Base-by-base conservation (phyloP, 2,329 filamentous ascomycete genomes). In the Amauroascus verrucosus region DNA sequence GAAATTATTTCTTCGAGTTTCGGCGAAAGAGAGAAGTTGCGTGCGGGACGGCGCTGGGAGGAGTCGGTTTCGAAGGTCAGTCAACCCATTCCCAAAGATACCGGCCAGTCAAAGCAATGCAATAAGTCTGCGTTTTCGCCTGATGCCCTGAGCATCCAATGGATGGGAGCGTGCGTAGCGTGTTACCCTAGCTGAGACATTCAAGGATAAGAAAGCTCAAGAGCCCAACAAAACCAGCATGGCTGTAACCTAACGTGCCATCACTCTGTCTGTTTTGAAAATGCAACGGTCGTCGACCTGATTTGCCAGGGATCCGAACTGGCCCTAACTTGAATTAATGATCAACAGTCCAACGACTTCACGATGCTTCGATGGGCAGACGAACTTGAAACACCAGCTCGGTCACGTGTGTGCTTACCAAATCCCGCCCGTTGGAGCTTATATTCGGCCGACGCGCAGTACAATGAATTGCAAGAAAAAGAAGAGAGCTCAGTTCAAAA, bases 111-210 rank as follows among this genome's bases (percentile, higher is more conserved):
- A 53, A 35, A 48, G 45, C 43, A 24, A 48, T 33, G 51, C 41
- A 24, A 52, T 26, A 35, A 41, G 11, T 24, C 26, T 48, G 51
- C 24, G 51, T 48, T 53, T 33, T 53, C 51, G 51, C 50, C 50
- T 48, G 51, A 48, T 48, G 47, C 35, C 32, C 45, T 53, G 51
- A 44, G 18, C 51, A 52, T 51, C 48, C 49, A 37, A 55, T 30
- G 47, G 55, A 33, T 51, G 30, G 37, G 37, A 46, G 47, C 47
- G 32, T 24, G 33, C 49, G 48, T 32, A 48, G 50, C 32, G 37
- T 53, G 49, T 53, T 48, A 51, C 45, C 55, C 48, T 35, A 51
- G 50, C 52, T 57, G 55, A 57, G 53, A 55, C 55, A 57, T 46
- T 50, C 49, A 48, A 57, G 48, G 48, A 40, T 55, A 38, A 41